Conservation (phyloP, 768 basidiomycete species). For the Auriculariales sp. region DNA sequence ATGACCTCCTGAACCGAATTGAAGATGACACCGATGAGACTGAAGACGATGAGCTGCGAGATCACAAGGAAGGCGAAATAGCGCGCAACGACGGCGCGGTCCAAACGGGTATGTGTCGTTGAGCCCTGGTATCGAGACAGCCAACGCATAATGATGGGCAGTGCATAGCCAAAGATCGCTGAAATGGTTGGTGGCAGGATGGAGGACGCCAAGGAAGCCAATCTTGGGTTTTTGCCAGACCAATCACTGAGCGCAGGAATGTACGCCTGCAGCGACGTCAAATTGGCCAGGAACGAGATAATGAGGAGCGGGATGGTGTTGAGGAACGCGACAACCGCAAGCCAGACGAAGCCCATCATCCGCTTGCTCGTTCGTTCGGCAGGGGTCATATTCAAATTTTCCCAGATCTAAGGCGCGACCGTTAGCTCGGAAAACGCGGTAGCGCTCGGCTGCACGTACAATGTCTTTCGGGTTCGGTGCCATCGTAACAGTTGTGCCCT, state of each 20-base stretch:
- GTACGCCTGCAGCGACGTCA: slow-evolving; percentile 44
- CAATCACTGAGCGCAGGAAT: slow-evolving; percentile 66
- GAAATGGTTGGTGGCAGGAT: slow-evolving; percentile 83
- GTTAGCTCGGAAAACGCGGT: background rate
- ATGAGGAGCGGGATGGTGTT: slow-evolving; percentile 86
- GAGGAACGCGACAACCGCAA: slow-evolving; percentile 75
- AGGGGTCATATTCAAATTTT: slow-evolving; percentile 67
- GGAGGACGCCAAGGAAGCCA: slow-evolving; percentile 83
- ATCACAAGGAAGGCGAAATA: slow-evolving; percentile 92
- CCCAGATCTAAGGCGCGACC: slow-evolving; percentile 52
- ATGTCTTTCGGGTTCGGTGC: slow-evolving; percentile 88
- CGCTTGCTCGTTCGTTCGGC: slow-evolving; percentile 52
- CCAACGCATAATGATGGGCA: slow-evolving; percentile 86
- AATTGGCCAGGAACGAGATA: slow-evolving; percentile 84
- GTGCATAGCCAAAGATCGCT: slow-evolving; percentile 75
- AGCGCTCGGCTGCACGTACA: slow-evolving; percentile 32
- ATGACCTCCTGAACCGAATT: slow-evolving; percentile 39
- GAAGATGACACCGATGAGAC: slow-evolving; percentile 78
- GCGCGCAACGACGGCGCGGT: slow-evolving; percentile 81
- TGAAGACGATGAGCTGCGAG: slow-evolving; percentile 89
- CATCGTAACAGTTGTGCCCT: slow-evolving; percentile 53
- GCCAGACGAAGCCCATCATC: slow-evolving; percentile 61
- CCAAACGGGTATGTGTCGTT: slow-evolving; percentile 61
- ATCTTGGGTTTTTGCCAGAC: slow-evolving; percentile 41
- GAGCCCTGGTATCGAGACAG: slow-evolving; percentile 57